Evolutionary conservation across 2,329 filamentous ascomycete species (phyloP), one percentile per base, ranked within the genome.

Genomic region (Paraconiothyrium brasiliense): DNA sequence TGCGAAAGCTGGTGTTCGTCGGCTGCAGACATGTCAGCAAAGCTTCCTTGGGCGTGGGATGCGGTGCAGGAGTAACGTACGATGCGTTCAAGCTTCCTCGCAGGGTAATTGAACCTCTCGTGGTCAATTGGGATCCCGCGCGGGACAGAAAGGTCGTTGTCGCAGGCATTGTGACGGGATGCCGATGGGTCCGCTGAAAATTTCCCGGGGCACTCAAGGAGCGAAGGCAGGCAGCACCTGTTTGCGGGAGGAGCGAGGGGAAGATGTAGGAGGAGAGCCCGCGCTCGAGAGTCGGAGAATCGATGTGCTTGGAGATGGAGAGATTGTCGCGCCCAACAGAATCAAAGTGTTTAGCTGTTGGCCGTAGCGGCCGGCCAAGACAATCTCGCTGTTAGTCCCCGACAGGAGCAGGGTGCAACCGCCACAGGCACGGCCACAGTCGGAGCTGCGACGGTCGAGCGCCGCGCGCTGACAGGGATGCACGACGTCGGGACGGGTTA

Each of bases 161-260:
- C 54, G 85, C 84, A 78, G 85, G 84, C 85, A 87, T 88, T 77
- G 79, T 83, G 79, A 72, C 71, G 72, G 75, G 73, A 75, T 72
- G 73, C 68, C 68, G 65, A 60, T 57, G 66, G 58, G 54, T 63
- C 66, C 67, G 63, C 67, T 67, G 67, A 67, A 64, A 67, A 70
- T 66, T 71, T 67, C 60, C 64, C 61, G 57, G 57, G 46, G 58
- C 56, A 62, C 65, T 64, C 66, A 46, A 62, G 66, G 65, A 65
- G 69, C 66, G 62, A 68, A 60, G 67, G 66, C 67, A 35, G 71
- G 46, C 43, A n/a, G n/a, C 72, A 75, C 66, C 73, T 72, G 63
- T 52, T 62, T 68, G 60, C 58, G 61, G 64, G 71, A 66, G 58
- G 63, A 69, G 65, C 65, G 69, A 64, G 65, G 70, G 65, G 57